Percentiles rank a stretch among this genome's conserved stretches.
These are phyloP conservation scores for Actinomucor elegans DNA, from an alignment of 371 early-diverging fungal species.

Conservation along the genomic window DNA sequence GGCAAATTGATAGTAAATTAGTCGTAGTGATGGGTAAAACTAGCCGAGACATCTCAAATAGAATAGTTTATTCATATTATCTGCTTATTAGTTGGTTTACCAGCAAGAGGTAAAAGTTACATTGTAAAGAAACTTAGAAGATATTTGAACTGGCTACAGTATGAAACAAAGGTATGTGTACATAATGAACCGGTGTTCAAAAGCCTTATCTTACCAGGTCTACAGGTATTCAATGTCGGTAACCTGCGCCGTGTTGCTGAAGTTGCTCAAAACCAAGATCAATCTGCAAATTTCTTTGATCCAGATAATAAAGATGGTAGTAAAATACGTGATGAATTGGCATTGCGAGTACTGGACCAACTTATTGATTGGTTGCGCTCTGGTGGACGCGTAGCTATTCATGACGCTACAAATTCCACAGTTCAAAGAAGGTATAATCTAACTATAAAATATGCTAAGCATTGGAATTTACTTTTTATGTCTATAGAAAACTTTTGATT, in stretches of 20 bases:
- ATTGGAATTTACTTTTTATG: not conserved
- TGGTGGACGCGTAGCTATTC: conserved; percentile 79
- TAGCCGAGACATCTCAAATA: no score
- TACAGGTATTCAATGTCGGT: conserved; percentile 85
- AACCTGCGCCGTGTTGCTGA: conserved; percentile 70
- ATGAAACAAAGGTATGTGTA: conserved; percentile 57
- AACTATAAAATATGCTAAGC: not conserved
- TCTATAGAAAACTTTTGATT: conserved; percentile 56
- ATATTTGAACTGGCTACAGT: conserved; percentile 72
- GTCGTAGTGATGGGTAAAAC: conserved; percentile 67
- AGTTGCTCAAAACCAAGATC: conserved; percentile 41
- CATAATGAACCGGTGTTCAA: not conserved
- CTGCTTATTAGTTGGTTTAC: conserved; percentile 71
- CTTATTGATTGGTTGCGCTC: conserved; percentile 73
- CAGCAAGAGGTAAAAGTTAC: conserved; percentile 89
- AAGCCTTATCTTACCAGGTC: not conserved
- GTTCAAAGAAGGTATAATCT: conserved; percentile 61
- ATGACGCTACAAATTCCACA: conserved; percentile 90
- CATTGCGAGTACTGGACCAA: conserved; percentile 81
- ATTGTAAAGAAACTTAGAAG: conserved; percentile 84
- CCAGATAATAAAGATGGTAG: conserved; percentile 72
- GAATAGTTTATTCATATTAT: not conserved
- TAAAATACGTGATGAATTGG: conserved; percentile 70
- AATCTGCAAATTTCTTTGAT: conserved; percentile 73
- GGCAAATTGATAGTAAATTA: conserved; percentile 50